These are phyloP conservation scores for Pleoardoris graminearum DNA, from an alignment of 2,329 filamentous ascomycete genomes.

Conservation along the genomic window DNA sequence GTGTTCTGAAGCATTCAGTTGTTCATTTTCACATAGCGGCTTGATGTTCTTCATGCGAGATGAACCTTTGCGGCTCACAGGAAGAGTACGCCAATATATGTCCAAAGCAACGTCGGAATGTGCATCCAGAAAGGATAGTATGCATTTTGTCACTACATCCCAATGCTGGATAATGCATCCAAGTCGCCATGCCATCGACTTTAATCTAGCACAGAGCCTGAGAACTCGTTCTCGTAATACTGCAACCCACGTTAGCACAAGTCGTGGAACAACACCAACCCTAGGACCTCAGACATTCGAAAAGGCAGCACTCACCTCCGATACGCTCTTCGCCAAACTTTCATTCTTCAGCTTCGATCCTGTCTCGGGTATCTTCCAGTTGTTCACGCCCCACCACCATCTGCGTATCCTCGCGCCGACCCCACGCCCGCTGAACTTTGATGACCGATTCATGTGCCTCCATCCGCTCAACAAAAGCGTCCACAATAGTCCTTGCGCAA, in stretches of 20 bases:
- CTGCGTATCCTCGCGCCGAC: constrained; percentile 76
- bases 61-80: too few species aligned
- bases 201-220: constrained; percentile 28
- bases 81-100: too few species aligned
- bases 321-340: constrained; percentile 39
- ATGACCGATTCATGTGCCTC: constrained; percentile 84
- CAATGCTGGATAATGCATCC: too few species aligned
- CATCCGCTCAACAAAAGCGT: constrained; percentile 83
- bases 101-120: too few species aligned
- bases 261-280: not conserved
- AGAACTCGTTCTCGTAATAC: constrained; percentile 36
- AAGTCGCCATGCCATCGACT: too few species aligned
- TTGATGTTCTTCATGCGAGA: too few species aligned
- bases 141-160: too few species aligned
- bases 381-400: constrained; percentile 96
- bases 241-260: constrained; percentile 20
- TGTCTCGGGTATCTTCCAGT: constrained; percentile 63
- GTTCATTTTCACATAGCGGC: too few species aligned
- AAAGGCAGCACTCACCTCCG: constrained; percentile 43
- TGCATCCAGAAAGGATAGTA: too few species aligned
- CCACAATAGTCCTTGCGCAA: constrained; percentile 87
- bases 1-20: too few species aligned
- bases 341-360: constrained; percentile 29
- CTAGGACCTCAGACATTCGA: constrained; percentile 31
- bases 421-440: constrained; percentile 74